Conservation (phyloP, 495 filamentous ascomycete genomes). For the Hypoxylon fuscum region DNA sequence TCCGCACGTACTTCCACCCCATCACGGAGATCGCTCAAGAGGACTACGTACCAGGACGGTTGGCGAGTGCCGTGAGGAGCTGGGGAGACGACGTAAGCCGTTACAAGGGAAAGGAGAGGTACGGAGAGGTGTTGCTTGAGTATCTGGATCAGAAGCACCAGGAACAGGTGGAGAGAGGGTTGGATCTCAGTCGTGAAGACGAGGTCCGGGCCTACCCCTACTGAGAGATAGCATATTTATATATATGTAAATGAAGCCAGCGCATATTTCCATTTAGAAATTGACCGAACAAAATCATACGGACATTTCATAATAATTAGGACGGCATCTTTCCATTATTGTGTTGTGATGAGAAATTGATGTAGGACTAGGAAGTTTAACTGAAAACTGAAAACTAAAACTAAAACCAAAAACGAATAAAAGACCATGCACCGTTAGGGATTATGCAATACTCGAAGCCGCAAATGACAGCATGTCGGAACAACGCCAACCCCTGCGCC, state of each 20-base stretch:
- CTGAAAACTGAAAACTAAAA: too few species aligned
- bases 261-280: too few species aligned
- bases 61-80: conserved; percentile 79
- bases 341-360: too few species aligned
- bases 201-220: conserved; percentile 55
- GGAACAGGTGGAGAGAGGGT: conserved; percentile 74
- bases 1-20: conserved; percentile 80
- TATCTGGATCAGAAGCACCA: conserved; percentile 82
- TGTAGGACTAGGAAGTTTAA: too few species aligned
- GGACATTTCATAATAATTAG: too few species aligned
- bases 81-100: conserved; percentile 85
- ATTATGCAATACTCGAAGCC: conserved; percentile 6
- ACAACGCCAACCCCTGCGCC: conserved; percentile 19
- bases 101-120: conserved; percentile 87
- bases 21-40: conserved; percentile 72
- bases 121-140: conserved; percentile 80
- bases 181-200: conserved; percentile 69
- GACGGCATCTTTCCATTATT: too few species aligned
- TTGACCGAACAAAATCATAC: too few species aligned
- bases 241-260: background rate
- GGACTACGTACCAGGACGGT: conserved; percentile 73
- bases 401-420: too few species aligned
- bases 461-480: conserved; percentile 33
- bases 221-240: conserved; percentile 7
- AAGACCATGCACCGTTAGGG: background rate